Base-by-base conservation (phyloP, 148 eudicot genomes). In the Rhododendron simsii region DNA sequence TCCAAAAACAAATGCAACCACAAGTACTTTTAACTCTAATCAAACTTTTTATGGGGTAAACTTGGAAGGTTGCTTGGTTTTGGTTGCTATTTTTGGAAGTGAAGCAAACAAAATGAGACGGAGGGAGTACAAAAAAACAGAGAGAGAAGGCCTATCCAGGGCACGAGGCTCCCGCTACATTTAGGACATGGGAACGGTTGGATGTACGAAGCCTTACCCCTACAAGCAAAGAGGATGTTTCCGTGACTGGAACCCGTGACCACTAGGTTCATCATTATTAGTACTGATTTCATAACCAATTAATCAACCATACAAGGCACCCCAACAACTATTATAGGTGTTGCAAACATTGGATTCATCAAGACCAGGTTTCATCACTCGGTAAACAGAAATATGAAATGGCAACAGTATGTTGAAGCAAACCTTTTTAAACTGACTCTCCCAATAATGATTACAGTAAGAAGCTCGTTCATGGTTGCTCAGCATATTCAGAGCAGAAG, bases 401-500 rank as follows among this genome's bases (percentile, higher is more conserved):
- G 67, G 79, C 79, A 81, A 51, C 16, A 4, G 84, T 37, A 6
- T 65, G 30, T 45, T 20, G 76, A 88, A 53, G 76, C 86, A 63
- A 84, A 98, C 99, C 99, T 94, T 98, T 90, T 93, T 95, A 86
- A 98, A 95, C 88, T 95, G 95, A 87, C 91, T 90, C 91, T 94
- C 98, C 99, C 99, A 98, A 88, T 98, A 94, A 74, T 87, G 95
- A 85, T 98, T 98, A 90, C 99, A 98, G 87, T 95, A 98, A 35
- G 99, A 94, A 77, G 97, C 99, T 51, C 99, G 93, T 71, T 98
- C 98, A 86, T 94, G 98, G 91, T 98, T 98, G 92, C 94, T 93
- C 82, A 98, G 92, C 98, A 95, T 94, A 89, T 98, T 91, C 85
- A 98, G 90, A 84, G 99, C 96, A 87, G 99, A 94, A 76, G 99